These are phyloP conservation scores for Xanthoconium separans DNA, from an alignment of 1,284 basidiomycete genomes.

Conservation along the genomic window DNA sequence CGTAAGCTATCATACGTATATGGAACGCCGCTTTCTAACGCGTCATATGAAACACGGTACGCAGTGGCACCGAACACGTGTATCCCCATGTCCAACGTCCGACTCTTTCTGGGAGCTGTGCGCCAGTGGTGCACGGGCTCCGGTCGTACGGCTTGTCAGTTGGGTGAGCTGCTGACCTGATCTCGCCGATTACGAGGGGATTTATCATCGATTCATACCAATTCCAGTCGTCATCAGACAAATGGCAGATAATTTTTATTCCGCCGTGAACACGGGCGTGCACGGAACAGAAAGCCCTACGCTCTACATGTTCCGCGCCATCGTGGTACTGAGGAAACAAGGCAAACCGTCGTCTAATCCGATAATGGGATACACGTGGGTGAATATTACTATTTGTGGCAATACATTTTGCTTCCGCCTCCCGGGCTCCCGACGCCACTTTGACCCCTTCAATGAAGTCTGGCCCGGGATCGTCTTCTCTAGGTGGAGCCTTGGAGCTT, in stretches of 20 bases:
- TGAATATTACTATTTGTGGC: not conserved
- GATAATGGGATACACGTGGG: conserved; percentile 3
- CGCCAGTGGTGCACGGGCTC: not conserved
- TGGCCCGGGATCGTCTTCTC: not conserved
- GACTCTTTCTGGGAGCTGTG: not conserved
- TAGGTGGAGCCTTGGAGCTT: not conserved
- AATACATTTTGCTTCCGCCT: not conserved
- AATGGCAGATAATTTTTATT: conserved; percentile 15
- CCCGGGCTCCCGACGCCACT: conserved; percentile 7
- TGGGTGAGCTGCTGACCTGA: conserved; percentile 1
- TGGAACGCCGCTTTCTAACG: not conserved
- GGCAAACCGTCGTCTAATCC: not conserved
- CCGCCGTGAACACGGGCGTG: conserved; percentile 12
- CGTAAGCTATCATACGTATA: not conserved
- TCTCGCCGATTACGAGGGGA: conserved; percentile 9
- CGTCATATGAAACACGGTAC: not conserved
- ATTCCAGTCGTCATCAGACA: conserved; percentile 21
- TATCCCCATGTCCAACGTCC: not conserved
- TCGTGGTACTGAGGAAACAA: not conserved
- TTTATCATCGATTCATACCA: not conserved
- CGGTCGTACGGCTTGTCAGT: not conserved
- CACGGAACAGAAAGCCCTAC: conserved; percentile 3
- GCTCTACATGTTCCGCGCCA: not conserved
- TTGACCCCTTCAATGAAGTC: not conserved
- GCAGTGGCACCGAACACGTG: conserved; percentile 12